phyloP scores from a whole-genome alignment of 257 asterid genomes.

The Datura wrightii region DNA sequence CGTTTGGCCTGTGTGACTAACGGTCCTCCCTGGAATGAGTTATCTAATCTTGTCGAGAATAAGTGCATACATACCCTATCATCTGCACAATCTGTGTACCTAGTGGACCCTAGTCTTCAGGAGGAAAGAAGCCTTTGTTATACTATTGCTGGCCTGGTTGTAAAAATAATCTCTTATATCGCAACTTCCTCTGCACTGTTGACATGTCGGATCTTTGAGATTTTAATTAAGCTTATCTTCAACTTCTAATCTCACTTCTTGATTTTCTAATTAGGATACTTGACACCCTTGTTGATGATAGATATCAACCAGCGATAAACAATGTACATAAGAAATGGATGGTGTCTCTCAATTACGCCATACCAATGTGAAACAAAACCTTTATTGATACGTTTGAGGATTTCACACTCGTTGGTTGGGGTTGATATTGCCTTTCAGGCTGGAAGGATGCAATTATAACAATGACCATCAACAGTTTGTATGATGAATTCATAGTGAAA shows the following conservation, averaged over 20 bases:
- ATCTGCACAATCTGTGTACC: background rate
- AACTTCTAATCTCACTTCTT: background rate
- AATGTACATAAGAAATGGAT: background rate
- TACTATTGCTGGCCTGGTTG: background rate
- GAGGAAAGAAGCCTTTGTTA: background rate
- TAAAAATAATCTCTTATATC: background rate
- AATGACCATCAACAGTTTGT: background rate
- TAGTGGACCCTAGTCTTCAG: background rate
- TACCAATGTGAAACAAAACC: background rate
- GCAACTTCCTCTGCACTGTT: background rate
- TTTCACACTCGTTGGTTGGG: background rate
- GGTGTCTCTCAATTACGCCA: background rate
- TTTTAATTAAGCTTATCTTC: background rate
- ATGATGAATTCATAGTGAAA: no score
- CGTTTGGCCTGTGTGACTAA: conserved; percentile 7
- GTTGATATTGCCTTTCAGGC: background rate
- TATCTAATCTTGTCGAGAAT: background rate
- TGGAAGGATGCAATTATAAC: background rate
- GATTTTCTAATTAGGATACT: background rate
- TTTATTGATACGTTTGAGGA: background rate
- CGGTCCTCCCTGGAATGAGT: background rate
- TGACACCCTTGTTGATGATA: background rate
- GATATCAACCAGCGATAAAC: background rate
- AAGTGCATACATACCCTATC: background rate
- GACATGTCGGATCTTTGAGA: background rate